Evolutionary conservation across 1,284 basidiomycete genomes (phyloP), one percentile per base, ranked within the genome.

Genomic region (Phylloporus sp.): DNA sequence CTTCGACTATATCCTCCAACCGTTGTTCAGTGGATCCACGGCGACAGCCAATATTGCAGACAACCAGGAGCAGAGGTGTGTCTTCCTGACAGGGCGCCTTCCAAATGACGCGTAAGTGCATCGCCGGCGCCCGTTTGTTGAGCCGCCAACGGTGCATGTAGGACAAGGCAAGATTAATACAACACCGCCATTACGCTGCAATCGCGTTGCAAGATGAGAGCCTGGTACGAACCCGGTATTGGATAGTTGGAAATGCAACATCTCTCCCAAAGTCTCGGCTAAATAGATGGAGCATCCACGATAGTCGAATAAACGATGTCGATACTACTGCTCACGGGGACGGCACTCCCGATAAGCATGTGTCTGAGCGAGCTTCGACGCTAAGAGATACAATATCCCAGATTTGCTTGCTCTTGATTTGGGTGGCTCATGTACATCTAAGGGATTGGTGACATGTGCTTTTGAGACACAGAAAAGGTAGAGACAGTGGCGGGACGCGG

Each of bases 311-410:
- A 74, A 15, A 57, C 73, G 29, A 78, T 68, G 25, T 62, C 68
- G 35, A 78, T 71, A 63, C 41, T 60, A 49, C 55, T 64, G 68
- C 75, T 72, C 47, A 75, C 74, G 10, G 69, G 75, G 49, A 76
- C 73, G 1, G 58, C 11, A 29, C 29, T 67, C 35, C 76, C 76
- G 66, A 72, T 47, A 10, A 78, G 66, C 68, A 76, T 71, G 62
- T 76, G 77, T 29, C 76, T 59, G 53, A 78, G 69, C 55, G 77
- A 75, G 71, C 75, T 73, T 64, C 75, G 29, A 76, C 68, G n/a
- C 76, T 76, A n/a, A 75, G 71, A 15, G 75, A 75, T 14, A 78
- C n/a, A 1, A 75, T 64, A 19, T 74, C 71, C 55, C 59, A 60
- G n/a, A 58, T 73, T 12, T 60, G 45, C 49, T 72, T 74, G 37